Percentiles rank a stretch among this genome's conserved stretches.
Conservation (phyloP, 116 monocot genomes). For the Trichopus zeylanicus region DNA sequence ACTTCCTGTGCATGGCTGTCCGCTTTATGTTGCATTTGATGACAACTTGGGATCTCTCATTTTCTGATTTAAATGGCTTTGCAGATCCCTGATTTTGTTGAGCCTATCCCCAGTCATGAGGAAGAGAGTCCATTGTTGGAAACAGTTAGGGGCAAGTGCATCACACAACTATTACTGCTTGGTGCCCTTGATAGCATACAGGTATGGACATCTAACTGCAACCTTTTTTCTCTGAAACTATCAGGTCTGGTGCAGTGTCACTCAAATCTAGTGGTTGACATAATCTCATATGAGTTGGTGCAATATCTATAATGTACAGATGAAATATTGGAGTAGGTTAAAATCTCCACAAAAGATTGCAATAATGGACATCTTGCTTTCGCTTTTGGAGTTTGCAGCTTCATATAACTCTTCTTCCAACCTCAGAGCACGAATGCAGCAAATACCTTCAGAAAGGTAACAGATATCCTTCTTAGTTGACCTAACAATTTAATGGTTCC, state of each 20-base stretch:
- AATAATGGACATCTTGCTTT: slow-evolving; percentile 91
- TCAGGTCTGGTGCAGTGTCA: background rate
- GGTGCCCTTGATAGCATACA: slow-evolving; percentile 91
- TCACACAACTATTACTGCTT: slow-evolving; percentile 81
- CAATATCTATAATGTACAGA: slow-evolving; percentile 31
- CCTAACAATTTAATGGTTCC: background rate
- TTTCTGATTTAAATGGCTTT: background rate
- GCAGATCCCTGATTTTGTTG: slow-evolving; percentile 48
- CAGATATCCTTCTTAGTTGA: background rate
- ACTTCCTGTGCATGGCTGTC: no score
- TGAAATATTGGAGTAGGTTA: slow-evolving; percentile 78
- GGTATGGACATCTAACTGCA: slow-evolving; percentile 51
- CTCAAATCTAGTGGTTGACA: background rate
- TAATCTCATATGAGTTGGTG: no score
- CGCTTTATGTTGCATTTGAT: no score
- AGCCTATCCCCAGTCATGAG: slow-evolving; percentile 38
- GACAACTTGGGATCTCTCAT: background rate
- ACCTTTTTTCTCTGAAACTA: background rate
- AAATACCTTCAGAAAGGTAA: slow-evolving; percentile 77
- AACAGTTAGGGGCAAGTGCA: slow-evolving; percentile 81
- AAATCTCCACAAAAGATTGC: slow-evolving; percentile 70
- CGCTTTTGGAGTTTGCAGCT: slow-evolving; percentile 88
- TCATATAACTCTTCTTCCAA: slow-evolving; percentile 92
- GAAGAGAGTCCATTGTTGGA: slow-evolving; percentile 72
- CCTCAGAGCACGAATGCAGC: slow-evolving; percentile 75